Conservation (phyloP, 2,329 filamentous ascomycete species). For the Phoma sp. region DNA sequence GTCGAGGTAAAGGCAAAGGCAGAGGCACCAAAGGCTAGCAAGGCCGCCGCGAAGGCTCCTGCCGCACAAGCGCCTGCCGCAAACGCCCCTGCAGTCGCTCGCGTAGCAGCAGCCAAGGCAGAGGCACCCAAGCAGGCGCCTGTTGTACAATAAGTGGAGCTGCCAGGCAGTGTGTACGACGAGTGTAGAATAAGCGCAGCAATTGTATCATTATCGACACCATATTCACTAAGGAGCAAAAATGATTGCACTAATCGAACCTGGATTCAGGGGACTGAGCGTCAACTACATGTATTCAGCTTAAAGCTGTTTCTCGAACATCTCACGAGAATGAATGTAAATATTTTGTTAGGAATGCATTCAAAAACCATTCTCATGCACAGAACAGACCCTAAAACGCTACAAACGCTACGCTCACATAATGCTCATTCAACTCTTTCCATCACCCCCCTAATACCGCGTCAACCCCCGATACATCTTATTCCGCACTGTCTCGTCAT, state of each 20-base stretch:
- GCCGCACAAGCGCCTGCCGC: neutral
- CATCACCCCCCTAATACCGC: too few relatives aligned
- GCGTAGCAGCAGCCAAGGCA: slow-evolving; percentile 4
- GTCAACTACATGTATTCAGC: too few relatives aligned
- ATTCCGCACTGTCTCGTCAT: slow-evolving; percentile 12
- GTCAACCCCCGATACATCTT: slow-evolving; percentile 22
- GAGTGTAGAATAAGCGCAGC: slow-evolving; percentile 6
- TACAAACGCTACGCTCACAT: too few relatives aligned
- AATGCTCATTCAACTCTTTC: too few relatives aligned
- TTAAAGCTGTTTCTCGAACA: too few relatives aligned
- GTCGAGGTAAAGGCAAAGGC: slow-evolving; percentile 5
- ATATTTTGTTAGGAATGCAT: too few relatives aligned
- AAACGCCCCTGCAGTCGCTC: slow-evolving; percentile 2
- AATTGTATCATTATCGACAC: slow-evolving; percentile 12
- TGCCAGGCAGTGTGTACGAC: neutral
- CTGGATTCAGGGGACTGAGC: too few relatives aligned
- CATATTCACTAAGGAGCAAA: too few relatives aligned
- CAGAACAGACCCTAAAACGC: too few relatives aligned
- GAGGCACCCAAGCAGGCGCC: slow-evolving; percentile 1
- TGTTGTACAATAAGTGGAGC: slow-evolving; percentile 8
- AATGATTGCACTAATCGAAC: too few relatives aligned
- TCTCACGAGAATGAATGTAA: too few relatives aligned
- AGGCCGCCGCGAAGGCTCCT: neutral
- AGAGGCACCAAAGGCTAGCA: neutral
- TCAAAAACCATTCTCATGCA: too few relatives aligned